These are phyloP conservation scores for Crotalaria pallida DNA, from an alignment of 306 rosid species.

Conservation along the genomic window DNA sequence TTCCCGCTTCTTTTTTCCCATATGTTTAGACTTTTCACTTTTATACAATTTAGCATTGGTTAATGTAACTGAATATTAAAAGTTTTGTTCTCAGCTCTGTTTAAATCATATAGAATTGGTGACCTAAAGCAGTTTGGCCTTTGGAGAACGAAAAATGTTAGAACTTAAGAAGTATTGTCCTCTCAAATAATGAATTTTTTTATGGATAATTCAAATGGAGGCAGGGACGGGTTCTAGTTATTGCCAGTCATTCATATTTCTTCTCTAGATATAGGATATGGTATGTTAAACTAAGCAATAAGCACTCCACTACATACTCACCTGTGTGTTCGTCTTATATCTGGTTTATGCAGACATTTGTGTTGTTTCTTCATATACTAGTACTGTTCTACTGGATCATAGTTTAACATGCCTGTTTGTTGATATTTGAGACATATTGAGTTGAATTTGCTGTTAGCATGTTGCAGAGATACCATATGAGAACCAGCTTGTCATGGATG, in stretches of 20 bases:
- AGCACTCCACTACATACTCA: background rate
- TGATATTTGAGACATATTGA: background rate
- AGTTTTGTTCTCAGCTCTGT: background rate
- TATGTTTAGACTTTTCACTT: background rate
- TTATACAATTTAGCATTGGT: background rate
- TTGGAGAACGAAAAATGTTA: background rate
- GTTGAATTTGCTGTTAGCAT: conserved; percentile 47
- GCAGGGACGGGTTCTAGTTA: background rate
- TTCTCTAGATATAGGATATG: background rate
- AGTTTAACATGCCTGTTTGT: background rate
- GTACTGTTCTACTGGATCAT: too few species aligned
- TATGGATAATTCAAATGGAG: background rate
- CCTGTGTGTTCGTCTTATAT: background rate
- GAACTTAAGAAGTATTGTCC: background rate
- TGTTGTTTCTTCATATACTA: background rate
- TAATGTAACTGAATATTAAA: background rate
- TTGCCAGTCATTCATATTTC: background rate
- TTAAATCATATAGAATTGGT: background rate
- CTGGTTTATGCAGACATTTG: background rate
- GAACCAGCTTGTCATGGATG: conserved; percentile 61
- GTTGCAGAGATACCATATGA: conserved; percentile 90
- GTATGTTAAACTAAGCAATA: background rate
- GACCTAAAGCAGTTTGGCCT: background rate
- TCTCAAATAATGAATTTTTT: background rate
- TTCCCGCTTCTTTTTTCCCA: background rate